These are phyloP conservation scores for Boletus barrowsii DNA, from an alignment of 768 basidiomycete genomes.

Conservation along the genomic window DNA sequence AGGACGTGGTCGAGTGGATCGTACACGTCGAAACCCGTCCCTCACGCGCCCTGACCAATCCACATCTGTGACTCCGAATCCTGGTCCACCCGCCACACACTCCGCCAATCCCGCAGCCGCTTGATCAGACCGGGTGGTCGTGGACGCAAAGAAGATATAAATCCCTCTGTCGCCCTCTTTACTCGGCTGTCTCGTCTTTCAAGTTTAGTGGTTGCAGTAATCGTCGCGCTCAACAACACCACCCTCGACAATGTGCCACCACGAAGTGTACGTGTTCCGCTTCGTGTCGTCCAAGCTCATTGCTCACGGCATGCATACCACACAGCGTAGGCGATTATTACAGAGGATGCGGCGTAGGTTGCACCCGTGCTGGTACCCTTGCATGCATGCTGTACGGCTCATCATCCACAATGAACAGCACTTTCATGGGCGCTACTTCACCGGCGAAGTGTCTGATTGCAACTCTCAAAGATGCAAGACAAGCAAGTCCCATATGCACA, in stretches of 20 bases:
- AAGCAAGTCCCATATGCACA: slow-evolving; percentile 34
- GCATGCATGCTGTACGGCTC: background rate
- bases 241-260: slow-evolving; percentile 30
- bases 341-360: slow-evolving; percentile 35
- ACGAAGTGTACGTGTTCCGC: slow-evolving; percentile 33
- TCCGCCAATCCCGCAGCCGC: slow-evolving; percentile 10
- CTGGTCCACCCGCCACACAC: slow-evolving; percentile 12
- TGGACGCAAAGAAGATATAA: too few species aligned
- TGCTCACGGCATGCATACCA: slow-evolving; percentile 1
- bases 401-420: slow-evolving; percentile 19
- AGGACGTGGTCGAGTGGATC: too few species aligned
- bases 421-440: slow-evolving; percentile 38
- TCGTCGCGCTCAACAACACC: background rate
- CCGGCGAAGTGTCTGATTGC: slow-evolving; percentile 32
- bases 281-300: background rate
- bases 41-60: too few species aligned
- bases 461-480: slow-evolving; percentile 32
- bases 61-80: too few species aligned
- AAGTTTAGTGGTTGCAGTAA: background rate
- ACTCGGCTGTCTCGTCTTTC: background rate
- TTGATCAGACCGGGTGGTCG: background rate
- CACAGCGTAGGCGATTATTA: slow-evolving; percentile 36
- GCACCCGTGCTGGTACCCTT: background rate
- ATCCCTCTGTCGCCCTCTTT: background rate
- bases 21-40: too few species aligned